Conservation (phyloP, 108 stramenopile species). For the Pseudonitzschia pungens region DNA sequence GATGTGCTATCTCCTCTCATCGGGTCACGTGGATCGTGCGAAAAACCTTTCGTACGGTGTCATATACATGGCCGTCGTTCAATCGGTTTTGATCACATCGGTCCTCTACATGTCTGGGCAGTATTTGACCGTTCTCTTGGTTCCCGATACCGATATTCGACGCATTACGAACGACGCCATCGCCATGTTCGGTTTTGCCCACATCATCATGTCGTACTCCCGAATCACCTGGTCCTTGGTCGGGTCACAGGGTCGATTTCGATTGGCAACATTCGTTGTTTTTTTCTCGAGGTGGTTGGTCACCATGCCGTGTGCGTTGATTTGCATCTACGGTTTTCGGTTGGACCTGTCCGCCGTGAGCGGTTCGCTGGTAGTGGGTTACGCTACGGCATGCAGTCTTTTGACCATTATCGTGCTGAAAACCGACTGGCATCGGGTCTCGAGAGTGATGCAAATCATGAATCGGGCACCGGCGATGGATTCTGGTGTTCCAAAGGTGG, state of each 20-base stretch:
- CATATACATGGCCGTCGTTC: conserved; percentile 45
- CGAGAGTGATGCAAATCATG: conserved; percentile 31
- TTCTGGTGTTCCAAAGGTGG: background rate
- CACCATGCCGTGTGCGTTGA: conserved; percentile 60
- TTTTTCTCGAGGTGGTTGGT: conserved; percentile 50
- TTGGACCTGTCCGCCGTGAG: conserved; percentile 47
- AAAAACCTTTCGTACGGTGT: conserved; percentile 54
- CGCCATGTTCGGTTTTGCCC: conserved; percentile 68
- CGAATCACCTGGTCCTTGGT: conserved; percentile 65
- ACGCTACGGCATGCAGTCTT: conserved; percentile 40
- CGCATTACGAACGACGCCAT: conserved; percentile 53
- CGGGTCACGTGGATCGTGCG: conserved; percentile 45
- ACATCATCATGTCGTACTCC: conserved; percentile 58
- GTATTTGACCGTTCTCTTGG: conserved; percentile 48
- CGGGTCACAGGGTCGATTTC: conserved; percentile 64
- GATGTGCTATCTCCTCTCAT: conserved; percentile 63
- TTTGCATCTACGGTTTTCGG: conserved; percentile 37
- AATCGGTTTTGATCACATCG: conserved; percentile 51
- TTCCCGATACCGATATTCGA: conserved; percentile 61
- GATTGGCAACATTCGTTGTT: conserved; percentile 49
- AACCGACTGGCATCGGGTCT: conserved; percentile 56
- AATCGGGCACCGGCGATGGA: conserved; percentile 2
- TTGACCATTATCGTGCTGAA: conserved; percentile 42
- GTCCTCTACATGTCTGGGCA: conserved; percentile 43
- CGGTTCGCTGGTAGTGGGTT: conserved; percentile 54